Conservation (phyloP, 1,139 yeast species). For the Protomyces pachydermus region DNA sequence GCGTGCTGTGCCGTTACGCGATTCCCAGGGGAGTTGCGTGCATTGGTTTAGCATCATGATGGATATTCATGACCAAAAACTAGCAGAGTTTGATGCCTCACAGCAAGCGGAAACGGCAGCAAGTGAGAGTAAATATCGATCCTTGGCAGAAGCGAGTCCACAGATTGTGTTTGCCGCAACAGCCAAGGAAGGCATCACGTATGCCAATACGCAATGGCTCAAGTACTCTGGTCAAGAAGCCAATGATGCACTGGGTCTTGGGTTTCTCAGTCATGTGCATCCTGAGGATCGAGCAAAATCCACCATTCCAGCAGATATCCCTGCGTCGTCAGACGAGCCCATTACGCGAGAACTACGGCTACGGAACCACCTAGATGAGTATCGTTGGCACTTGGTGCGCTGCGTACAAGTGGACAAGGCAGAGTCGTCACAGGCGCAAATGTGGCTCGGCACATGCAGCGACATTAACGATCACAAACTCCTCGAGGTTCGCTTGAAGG, state of each 20-base stretch:
- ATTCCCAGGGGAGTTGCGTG: constrained; percentile 38
- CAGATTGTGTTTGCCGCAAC: constrained; percentile 40
- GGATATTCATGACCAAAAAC: constrained; percentile 40
- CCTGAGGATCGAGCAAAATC: constrained; percentile 39
- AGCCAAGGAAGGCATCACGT: constrained; percentile 37
- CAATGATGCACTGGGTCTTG: constrained; percentile 38
- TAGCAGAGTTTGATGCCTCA: constrained; percentile 39
- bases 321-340: constrained; percentile 31
- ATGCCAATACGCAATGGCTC: constrained; percentile 41
- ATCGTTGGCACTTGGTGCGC: constrained; percentile 38
- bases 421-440: constrained; percentile 35
- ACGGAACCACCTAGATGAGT: constrained; percentile 38
- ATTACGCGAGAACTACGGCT: constrained; percentile 34
- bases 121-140: constrained; percentile 39
- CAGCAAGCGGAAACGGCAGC: constrained; percentile 38
- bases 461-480: constrained; percentile 40
- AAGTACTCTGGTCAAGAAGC: constrained; percentile 38
- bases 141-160: constrained; percentile 40
- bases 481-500: constrained; percentile 62
- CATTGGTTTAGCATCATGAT: constrained; percentile 42
- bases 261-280: constrained; percentile 36
- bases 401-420: constrained; percentile 38
- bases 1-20: constrained; percentile 40
- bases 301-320: constrained; percentile 33
- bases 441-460: constrained; percentile 41